phyloP scores from a whole-genome alignment of 805 yeast genomes.

The Barnettozyma salicaria region DNA sequence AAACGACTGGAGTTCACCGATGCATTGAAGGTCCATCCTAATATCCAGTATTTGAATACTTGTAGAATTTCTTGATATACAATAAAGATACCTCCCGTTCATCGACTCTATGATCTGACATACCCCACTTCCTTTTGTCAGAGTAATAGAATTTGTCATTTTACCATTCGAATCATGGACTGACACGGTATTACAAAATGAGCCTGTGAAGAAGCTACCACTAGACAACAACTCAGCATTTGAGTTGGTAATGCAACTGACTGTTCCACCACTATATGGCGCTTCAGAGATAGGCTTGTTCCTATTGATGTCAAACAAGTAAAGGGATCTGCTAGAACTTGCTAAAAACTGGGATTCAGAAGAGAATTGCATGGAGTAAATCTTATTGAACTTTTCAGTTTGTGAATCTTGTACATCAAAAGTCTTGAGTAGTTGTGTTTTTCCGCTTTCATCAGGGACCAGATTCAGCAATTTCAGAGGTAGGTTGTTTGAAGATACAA shows the following conservation, averaged over 20 bases:
- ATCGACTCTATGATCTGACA: slow-evolving; percentile 31
- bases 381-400: slow-evolving; percentile 31
- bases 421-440: slow-evolving; percentile 14
- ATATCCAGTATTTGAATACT: slow-evolving; percentile 31
- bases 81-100: slow-evolving; percentile 33
- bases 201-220: slow-evolving; percentile 27
- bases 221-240: slow-evolving; percentile 11
- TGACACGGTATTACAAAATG: slow-evolving; percentile 28
- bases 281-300: slow-evolving; percentile 16
- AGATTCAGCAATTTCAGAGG: slow-evolving; percentile 32
- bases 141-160: slow-evolving; percentile 13
- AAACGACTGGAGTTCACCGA: slow-evolving; percentile 11
- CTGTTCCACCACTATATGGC: slow-evolving; percentile 14
- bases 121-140: slow-evolving; percentile 27
- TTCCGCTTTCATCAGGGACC: slow-evolving; percentile 17
- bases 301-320: slow-evolving; percentile 29
- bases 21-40: slow-evolving; percentile 25
- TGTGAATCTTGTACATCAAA: slow-evolving; percentile 28
- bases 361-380: slow-evolving; percentile 26
- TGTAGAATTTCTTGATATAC: slow-evolving; percentile 27
- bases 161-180: slow-evolving; percentile 25
- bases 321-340: slow-evolving; percentile 28
- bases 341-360: slow-evolving; percentile 24
- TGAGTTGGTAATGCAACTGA: slow-evolving; percentile 15
- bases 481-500: slow-evolving; percentile 28